phyloP scores from a whole-genome alignment of 2,329 filamentous ascomycete species.

The Pseudogymnoascus sp. region DNA sequence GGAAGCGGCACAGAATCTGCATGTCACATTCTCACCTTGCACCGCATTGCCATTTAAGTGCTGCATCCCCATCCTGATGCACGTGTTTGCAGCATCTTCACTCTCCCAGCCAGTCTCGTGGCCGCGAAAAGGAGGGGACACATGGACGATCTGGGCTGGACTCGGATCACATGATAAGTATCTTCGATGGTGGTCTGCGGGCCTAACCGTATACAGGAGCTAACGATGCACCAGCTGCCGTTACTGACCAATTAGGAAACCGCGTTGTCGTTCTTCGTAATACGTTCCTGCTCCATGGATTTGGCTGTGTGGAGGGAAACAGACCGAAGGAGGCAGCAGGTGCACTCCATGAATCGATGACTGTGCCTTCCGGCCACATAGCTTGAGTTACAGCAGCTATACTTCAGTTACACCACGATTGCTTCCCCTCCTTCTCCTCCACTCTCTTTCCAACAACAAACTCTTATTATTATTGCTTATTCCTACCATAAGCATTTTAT shows the following conservation, averaged over 20 bases:
- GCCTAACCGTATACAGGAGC: background rate
- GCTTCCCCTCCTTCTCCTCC: background rate
- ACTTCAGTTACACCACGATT: background rate
- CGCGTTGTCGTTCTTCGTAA: background rate
- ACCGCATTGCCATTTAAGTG: constrained; percentile 1
- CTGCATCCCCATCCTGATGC: background rate
- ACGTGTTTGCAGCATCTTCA: background rate
- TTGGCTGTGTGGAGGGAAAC: background rate
- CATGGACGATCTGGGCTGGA: background rate
- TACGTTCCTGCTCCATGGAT: background rate
- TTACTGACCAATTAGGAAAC: background rate
- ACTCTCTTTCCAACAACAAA: background rate
- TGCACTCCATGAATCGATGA: background rate
- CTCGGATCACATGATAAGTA: background rate
- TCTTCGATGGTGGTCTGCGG: background rate
- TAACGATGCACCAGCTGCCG: background rate
- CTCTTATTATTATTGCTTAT: background rate
- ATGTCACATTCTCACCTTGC: background rate
- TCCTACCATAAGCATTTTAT: constrained; percentile 6
- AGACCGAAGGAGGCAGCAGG: background rate
- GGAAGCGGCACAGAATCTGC: background rate
- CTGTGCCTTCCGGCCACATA: constrained; percentile 1
- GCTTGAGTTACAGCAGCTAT: background rate
- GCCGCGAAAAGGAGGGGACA: background rate
- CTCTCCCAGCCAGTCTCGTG: background rate